Percentiles rank a stretch among this genome's conserved stretches.
Evolutionary conservation across 176 grass and related monocot genomes (phyloP).

Genomic region (Sorghum bicolor): DNA sequence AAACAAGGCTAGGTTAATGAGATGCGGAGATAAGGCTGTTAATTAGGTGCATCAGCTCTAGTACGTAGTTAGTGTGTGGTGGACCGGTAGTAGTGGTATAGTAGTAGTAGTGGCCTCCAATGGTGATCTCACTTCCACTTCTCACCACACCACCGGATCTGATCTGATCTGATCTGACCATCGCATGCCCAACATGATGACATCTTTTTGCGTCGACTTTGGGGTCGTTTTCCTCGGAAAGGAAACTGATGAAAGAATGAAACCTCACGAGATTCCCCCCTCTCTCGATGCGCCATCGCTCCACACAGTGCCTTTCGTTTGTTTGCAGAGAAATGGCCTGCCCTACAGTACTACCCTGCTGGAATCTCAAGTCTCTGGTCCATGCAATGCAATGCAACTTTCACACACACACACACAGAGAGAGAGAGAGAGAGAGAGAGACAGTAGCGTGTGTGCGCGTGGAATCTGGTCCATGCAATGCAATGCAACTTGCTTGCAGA

Average conservation of each 20-base stretch:
- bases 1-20: too few species aligned
- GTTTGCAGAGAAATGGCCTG: neutral
- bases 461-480: too few species aligned
- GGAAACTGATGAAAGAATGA: neutral
- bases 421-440: too few species aligned
- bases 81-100: neutral
- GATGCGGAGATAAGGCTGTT: neutral
- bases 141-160: neutral
- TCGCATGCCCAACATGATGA: neutral
- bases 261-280: neutral
- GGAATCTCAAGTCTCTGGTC: too few species aligned
- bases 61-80: neutral
- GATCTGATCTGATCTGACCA: neutral
- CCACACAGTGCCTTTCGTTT: neutral
- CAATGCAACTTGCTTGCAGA: too few species aligned
- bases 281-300: neutral
- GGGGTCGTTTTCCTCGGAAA: slow-evolving; percentile 21
- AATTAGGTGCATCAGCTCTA: neutral
- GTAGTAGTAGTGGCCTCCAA: neutral
- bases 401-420: too few species aligned
- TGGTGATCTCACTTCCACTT: neutral
- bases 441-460: too few species aligned
- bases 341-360: too few species aligned
- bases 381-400: too few species aligned
- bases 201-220: neutral